Evolutionary conservation across 1,284 basidiomycete genomes (phyloP).

Genomic region (Pterula multifida): DNA sequence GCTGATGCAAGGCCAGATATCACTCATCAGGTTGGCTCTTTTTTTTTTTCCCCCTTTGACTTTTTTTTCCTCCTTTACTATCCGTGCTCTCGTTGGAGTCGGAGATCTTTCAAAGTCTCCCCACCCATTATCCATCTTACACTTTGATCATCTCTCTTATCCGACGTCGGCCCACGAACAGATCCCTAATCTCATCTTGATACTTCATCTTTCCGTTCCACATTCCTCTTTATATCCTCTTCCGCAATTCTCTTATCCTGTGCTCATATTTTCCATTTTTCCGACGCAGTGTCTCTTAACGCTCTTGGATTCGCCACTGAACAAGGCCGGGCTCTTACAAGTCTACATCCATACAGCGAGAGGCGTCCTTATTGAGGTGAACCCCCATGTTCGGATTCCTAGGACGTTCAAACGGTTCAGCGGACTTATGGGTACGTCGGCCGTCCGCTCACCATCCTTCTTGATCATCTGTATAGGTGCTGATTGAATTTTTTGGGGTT

Average conservation of each 20-base stretch:
- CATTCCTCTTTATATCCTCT: constrained; percentile 3
- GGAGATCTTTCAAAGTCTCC: background rate
- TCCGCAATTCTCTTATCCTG: background rate
- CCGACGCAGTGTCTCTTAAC: constrained; percentile 81
- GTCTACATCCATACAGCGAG: constrained; percentile 98
- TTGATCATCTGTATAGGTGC: too few species aligned
- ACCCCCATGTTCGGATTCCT: constrained; percentile 95
- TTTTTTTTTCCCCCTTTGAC: constrained; percentile 4
- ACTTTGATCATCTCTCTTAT: too few species aligned
- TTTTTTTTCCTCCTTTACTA: constrained; percentile 4
- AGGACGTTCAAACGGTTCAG: constrained; percentile 98
- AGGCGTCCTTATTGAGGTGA: constrained; percentile 96
- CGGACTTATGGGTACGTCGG: constrained; percentile 92
- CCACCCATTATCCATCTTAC: too few species aligned
- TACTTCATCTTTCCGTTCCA: too few species aligned
- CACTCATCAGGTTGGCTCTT: constrained; percentile 78
- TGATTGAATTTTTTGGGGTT: constrained; percentile 1
- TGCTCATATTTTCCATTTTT: background rate
- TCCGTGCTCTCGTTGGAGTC: background rate
- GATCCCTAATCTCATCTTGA: background rate
- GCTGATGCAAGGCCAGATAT: constrained; percentile 97
- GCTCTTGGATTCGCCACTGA: constrained; percentile 92
- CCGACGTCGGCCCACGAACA: background rate
- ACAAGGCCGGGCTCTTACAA: constrained; percentile 94
- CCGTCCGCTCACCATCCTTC: too few species aligned